These are phyloP conservation scores for Starmerella kuoi DNA, from an alignment of 805 yeast species.

Conservation along the genomic window DNA sequence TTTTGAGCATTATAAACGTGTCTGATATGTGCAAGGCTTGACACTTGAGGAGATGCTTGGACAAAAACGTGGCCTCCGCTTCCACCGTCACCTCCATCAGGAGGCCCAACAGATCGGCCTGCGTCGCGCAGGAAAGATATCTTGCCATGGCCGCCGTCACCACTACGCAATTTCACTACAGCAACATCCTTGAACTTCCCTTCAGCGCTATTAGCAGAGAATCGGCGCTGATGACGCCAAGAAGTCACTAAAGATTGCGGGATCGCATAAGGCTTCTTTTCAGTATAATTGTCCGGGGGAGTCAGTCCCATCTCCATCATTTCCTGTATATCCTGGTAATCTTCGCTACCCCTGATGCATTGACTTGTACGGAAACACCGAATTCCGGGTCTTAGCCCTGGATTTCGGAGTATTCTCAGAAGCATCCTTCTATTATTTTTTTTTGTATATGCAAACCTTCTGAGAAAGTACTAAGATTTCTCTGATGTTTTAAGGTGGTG, in stretches of 20 bases:
- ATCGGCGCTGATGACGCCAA: constrained; percentile 23
- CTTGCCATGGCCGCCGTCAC: constrained; percentile 80
- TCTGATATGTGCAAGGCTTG: constrained; percentile 57
- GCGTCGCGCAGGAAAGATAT: constrained; percentile 82
- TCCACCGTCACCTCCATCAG: constrained; percentile 99
- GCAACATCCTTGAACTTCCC: constrained; percentile 40
- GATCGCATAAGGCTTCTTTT: constrained; percentile 7
- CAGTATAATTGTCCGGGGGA: constrained; percentile 17
- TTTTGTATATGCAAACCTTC: too few relatives aligned
- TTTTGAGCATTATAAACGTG: constrained; percentile 57
- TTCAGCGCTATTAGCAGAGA: constrained; percentile 9
- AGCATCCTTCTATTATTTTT: too few relatives aligned
- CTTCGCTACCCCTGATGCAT: constrained; percentile 6
- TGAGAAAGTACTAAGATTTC: too few relatives aligned
- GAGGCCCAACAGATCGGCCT: constrained; percentile 77
- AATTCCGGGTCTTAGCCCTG: too few relatives aligned
- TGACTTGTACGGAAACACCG: neutral
- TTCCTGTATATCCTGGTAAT: constrained; percentile 10
- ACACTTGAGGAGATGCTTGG: constrained; percentile 60
- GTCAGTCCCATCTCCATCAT: constrained; percentile 16
- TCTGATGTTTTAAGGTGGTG: too few relatives aligned
- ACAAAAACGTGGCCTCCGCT: constrained; percentile 79
- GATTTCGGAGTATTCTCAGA: too few relatives aligned
- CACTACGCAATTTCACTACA: constrained; percentile 55
- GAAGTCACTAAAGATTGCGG: constrained; percentile 20